Evolutionary conservation across 805 yeast genomes (phyloP).

Genomic region (Wickerhamiella siamensis): DNA sequence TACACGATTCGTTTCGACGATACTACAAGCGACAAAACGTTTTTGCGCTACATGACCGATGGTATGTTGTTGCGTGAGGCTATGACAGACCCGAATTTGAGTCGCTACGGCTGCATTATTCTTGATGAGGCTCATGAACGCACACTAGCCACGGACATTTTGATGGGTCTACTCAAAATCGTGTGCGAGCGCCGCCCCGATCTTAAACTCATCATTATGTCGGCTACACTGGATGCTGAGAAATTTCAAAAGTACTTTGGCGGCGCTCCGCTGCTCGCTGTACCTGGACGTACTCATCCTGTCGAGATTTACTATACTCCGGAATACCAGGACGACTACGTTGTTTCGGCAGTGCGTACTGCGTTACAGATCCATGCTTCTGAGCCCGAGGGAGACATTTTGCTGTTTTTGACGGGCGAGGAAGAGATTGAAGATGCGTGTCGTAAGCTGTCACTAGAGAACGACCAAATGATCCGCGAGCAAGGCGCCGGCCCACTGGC

Average conservation of each 20-base stretch:
- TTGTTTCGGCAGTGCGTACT: constrained; percentile 90
- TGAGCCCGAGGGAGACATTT: constrained; percentile 50
- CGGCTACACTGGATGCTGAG: constrained; percentile 95
- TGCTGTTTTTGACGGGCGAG: constrained; percentile 85
- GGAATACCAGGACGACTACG: constrained; percentile 85
- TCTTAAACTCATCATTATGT: constrained; percentile 85
- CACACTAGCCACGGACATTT: constrained; percentile 87
- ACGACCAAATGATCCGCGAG: constrained; percentile 77
- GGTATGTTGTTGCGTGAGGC: constrained; percentile 97
- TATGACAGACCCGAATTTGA: constrained; percentile 82
- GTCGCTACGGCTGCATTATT: constrained; percentile 74
- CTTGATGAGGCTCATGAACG: constrained; percentile 98
- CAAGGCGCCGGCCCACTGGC: constrained; percentile 70
- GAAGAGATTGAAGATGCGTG: constrained; percentile 97
- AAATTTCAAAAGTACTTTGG: constrained; percentile 83
- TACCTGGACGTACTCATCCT: constrained; percentile 96
- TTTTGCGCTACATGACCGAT: constrained; percentile 92
- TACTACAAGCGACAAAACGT: constrained; percentile 63
- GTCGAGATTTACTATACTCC: constrained; percentile 96
- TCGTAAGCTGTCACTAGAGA: constrained; percentile 72
- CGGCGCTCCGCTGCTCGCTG: constrained; percentile 87
- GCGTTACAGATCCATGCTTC: constrained; percentile 86
- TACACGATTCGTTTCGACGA: constrained; percentile 90
- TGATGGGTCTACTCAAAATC: constrained; percentile 87
- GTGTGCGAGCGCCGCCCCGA: constrained; percentile 70